phyloP scores from a whole-genome alignment of 1,284 basidiomycete genomes.

The Irpex sp. region DNA sequence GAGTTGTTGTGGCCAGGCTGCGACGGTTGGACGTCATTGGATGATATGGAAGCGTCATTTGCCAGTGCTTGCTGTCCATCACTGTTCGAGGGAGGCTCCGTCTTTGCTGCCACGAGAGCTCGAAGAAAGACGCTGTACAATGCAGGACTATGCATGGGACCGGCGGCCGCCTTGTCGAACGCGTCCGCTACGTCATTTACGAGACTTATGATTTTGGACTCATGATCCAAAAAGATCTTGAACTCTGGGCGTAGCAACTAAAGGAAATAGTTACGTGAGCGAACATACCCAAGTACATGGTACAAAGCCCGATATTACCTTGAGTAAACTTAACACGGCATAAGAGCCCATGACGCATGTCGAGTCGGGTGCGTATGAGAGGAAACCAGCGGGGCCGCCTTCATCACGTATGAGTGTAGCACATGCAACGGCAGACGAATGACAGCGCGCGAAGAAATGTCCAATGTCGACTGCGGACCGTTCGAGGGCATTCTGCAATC shows the following conservation, averaged over 20 bases:
- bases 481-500: conserved; percentile 90
- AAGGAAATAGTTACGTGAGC: background rate
- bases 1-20: background rate
- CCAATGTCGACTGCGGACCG: conserved; percentile 70
- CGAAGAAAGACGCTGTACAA: conserved; percentile 86
- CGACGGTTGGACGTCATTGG: conserved; percentile 25
- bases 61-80: background rate
- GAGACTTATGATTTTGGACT: conserved; percentile 66
- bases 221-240: conserved; percentile 70
- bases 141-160: conserved; percentile 78
- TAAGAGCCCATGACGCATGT: conserved; percentile 92
- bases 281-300: background rate
- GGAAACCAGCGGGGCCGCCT: conserved; percentile 70
- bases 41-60: background rate
- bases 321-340: conserved; percentile 81
- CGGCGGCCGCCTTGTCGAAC: conserved; percentile 72
- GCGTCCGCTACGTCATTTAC: conserved; percentile 80
- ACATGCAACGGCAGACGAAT: conserved; percentile 71
- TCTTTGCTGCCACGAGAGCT: conserved; percentile 67
- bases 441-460: conserved; percentile 84
- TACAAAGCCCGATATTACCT: conserved; percentile 46
- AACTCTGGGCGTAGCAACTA: conserved; percentile 83
- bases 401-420: conserved; percentile 72
- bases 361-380: conserved; percentile 88
- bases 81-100: conserved; percentile 32